Base-by-base conservation (phyloP, 257 asterid species). In the Solanum rostratum region DNA sequence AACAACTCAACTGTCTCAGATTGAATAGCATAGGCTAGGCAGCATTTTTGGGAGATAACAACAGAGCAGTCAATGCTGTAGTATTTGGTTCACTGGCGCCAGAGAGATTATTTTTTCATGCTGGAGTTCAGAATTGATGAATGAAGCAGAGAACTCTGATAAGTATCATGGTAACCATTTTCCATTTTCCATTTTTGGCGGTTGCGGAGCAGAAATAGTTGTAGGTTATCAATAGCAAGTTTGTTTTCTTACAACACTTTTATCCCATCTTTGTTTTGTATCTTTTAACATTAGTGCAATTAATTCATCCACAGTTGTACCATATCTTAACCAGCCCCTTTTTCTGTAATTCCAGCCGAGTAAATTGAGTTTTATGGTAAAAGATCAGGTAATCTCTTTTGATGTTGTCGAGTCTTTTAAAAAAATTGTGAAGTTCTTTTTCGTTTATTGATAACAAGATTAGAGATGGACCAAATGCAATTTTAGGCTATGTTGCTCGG, bases 1-100 rank as follows among this genome's bases (percentile, higher is more conserved):
- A 89, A 81, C 50, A 82, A 84, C 83, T 55, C 85, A 70, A 81
- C 86, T 2, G 6, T 43, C 27, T 60, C 86, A 33, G 79, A 82
- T 78, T 66, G 27, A n/a, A 78, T 78, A 71, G 71, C 29, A 29
- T 39, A 8, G 19, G 37, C 70, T 62, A 49, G 45, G 27, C 16
- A 10, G 73, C n/a, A 37, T 46, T 39, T n/a, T 83, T 76, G 24
- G 68, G 15, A 74, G 74, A 79, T 73, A 79, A 10, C 18, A 12
- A 49, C 74, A 55, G 69, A 30, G 82, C 82, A 76, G 62, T 66
- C 5, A 78, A 57, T 43, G 70, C 49, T 57, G 82, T 71, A 24
- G 81, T 46, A 76, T 9, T 49, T 49, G 6, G 62, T 49, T 49
- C 82, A 49, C 57, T 16, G 82, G 73, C 7, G 13, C 45, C 45